Base-by-base conservation (phyloP, 2,329 filamentous ascomycete species). In the Xylaria digitata region DNA sequence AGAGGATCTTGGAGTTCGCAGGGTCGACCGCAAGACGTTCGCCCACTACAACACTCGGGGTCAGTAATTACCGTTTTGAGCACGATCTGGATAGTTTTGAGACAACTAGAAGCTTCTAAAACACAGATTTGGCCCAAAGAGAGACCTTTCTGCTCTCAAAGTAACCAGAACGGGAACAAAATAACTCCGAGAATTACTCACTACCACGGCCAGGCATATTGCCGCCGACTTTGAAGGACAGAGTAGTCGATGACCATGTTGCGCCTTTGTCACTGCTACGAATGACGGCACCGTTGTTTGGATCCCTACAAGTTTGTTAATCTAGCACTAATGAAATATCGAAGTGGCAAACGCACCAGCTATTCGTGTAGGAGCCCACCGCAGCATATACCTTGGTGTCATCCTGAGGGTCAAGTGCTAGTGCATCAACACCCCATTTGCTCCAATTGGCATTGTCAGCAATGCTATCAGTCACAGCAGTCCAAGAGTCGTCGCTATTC, bases 171-270 rank as follows among this genome's bases (percentile, higher is more conserved):
- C n/a, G n/a, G n/a, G n/a, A n/a, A n/a, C n/a, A n/a, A n/a, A n/a
- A n/a, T n/a, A n/a, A n/a, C n/a, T n/a, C n/a, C n/a, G n/a, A n/a
- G n/a, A n/a, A n/a, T n/a, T n/a, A n/a, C n/a, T n/a, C n/a, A n/a
- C n/a, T 84, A 7, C 87, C 87, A 32, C 87, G 82, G 1, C 87
- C 87, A 7, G 86, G 86, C 85, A 88, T 88, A 73, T 89, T 89
- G 0, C 86, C 86, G 7, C 86, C 86, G 52, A 87, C 84, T 73
- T 89, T 89, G 79, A 89, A 89, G 2, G 84, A 80, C 0, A 89
- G 79, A 6, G 78, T 77, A 0, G 84, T 82, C 21, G 80, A 78
- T 1, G 78, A 72, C 84, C 85, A 89, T 0, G 86, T 87, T 2
- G 75, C 76, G 1, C 87, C 87, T 70, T 82, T 79, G 70, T 89